Evolutionary conservation across 1,284 basidiomycete species (phyloP).

Genomic region (Vanrija sp.): DNA sequence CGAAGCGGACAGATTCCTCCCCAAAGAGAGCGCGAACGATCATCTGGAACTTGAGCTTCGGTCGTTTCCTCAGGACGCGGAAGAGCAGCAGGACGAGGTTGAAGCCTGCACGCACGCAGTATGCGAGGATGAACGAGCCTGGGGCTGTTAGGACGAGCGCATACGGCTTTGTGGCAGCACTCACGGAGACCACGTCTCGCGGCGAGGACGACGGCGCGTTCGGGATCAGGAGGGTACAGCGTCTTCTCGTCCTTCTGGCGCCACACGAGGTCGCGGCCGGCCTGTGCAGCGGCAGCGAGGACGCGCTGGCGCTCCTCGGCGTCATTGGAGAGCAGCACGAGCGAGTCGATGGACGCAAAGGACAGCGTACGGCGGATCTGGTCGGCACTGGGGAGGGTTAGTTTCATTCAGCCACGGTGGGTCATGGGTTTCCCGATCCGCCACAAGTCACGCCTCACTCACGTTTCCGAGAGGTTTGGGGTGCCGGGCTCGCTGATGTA

Average conservation of each 20-base stretch:
- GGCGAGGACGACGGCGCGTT: slow-evolving; percentile 71
- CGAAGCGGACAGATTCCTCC: slow-evolving; percentile 71
- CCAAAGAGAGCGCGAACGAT: slow-evolving; percentile 76
- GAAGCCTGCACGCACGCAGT: slow-evolving; percentile 71
- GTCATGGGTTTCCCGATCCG: not conserved
- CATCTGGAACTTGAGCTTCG: slow-evolving; percentile 55
- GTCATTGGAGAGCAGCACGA: slow-evolving; percentile 35
- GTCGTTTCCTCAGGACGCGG: slow-evolving; percentile 56
- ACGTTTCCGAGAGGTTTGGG: slow-evolving; percentile 48
- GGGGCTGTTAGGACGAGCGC: slow-evolving; percentile 5
- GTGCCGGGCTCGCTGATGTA: slow-evolving; percentile 44
- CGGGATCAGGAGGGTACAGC: slow-evolving; percentile 62
- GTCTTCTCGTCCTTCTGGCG: slow-evolving; percentile 72
- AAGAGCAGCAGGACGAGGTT: slow-evolving; percentile 72
- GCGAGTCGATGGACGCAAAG: slow-evolving; percentile 43
- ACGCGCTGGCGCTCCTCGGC: slow-evolving; percentile 33
- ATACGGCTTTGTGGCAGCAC: slow-evolving; percentile 41
- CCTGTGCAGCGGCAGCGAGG: slow-evolving; percentile 28
- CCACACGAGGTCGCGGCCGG: slow-evolving; percentile 62
- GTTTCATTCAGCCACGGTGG: slow-evolving; percentile 1
- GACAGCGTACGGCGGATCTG: slow-evolving; percentile 49
- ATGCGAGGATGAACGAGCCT: slow-evolving; percentile 76
- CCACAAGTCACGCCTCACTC: slow-evolving; percentile 9
- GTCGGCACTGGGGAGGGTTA: slow-evolving; percentile 34
- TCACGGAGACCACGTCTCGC: slow-evolving; percentile 67